phyloP scores from a whole-genome alignment of 495 filamentous ascomycete species.

The Hyaloscypha finlandica region DNA sequence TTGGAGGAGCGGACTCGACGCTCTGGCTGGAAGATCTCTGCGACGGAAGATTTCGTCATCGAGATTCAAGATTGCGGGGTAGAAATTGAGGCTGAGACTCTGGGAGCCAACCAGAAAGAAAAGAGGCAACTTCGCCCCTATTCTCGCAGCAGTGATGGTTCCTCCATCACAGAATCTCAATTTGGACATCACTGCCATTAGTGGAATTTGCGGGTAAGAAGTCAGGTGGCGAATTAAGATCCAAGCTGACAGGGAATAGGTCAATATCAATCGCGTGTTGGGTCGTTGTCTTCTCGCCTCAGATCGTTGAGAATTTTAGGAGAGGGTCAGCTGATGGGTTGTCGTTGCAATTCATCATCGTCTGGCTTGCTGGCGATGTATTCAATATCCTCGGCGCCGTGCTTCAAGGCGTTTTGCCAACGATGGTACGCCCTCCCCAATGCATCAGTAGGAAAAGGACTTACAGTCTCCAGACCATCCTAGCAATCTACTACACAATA shows the following conservation, averaged over 20 bases:
- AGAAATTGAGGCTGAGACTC: background rate
- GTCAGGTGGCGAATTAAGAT: background rate
- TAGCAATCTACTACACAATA: conserved; percentile 93
- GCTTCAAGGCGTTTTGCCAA: conserved; percentile 90
- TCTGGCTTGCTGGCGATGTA: conserved; percentile 92
- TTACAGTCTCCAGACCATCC: conserved; percentile 57
- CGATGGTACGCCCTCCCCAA: conserved; percentile 59
- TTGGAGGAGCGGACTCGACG: background rate
- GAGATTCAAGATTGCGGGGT: background rate
- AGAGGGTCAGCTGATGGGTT: conserved; percentile 85
- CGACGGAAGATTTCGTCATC: background rate
- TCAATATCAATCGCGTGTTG: conserved; percentile 97
- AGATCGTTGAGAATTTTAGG: conserved; percentile 94
- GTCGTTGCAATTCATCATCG: conserved; percentile 82
- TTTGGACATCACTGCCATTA: conserved; percentile 83
- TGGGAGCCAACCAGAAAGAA: background rate
- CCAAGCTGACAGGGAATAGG: conserved; percentile 41
- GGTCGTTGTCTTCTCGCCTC: conserved; percentile 96
- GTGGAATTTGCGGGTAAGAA: conserved; percentile 78
- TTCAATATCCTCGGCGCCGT: conserved; percentile 95
- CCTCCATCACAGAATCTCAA: conserved; percentile 44
- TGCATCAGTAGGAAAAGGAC: background rate
- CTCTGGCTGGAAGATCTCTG: background rate
- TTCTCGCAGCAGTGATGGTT: conserved; percentile 28
- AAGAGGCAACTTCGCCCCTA: background rate